Base-by-base conservation (phyloP, 2,329 filamentous ascomycete genomes). In the Talaromyces amestolkiae region DNA sequence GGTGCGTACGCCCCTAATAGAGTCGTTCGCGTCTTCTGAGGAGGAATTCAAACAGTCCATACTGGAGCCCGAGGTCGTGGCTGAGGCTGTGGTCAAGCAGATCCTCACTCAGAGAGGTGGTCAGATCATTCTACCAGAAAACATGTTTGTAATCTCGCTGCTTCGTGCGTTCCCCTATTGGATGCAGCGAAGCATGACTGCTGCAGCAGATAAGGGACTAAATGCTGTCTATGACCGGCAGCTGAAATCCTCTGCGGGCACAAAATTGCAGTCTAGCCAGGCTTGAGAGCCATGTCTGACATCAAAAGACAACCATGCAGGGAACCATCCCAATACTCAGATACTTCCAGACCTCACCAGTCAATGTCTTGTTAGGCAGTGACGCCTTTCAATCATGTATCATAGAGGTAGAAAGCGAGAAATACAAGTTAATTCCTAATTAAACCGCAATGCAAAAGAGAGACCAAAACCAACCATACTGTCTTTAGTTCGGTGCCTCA, bases 1-100 rank as follows among this genome's bases (percentile, higher is more conserved):
- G 58, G 37, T 60, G 19, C 37, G 58, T 27, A 60, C 58, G 22
- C 58, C 58, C 22, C n/a, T 60, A 39, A 27, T 27, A n/a, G 8
- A 60, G 15, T 10, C 13, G 24, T 11, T 33, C 13, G 13, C 10
- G 1, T 19, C n/a, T 17, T 22, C 33, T 11, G 37, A 22, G 13
- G 7, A 51, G 22, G 11, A 13, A 17, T 31, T 51, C 13, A 47
- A n/a, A 19, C 13, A 45, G 15, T 3, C 58, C 13, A 3, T 47
- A 22, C 13, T 60, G 10, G 41, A 6, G 0, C 22, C 37, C 3
- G 58, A 60, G 39, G 15, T 7, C 3, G 39, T 47, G 15, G 22
- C 39, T 7, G 15, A 43, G 22, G 58, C 37, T 31, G 22, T 60
- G 4, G 39, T 60, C 6, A 45, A 17, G 22, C 58, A 60, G 22